Base-by-base conservation (phyloP, 768 basidiomycete species). In the Boletus rubescentipes region DNA sequence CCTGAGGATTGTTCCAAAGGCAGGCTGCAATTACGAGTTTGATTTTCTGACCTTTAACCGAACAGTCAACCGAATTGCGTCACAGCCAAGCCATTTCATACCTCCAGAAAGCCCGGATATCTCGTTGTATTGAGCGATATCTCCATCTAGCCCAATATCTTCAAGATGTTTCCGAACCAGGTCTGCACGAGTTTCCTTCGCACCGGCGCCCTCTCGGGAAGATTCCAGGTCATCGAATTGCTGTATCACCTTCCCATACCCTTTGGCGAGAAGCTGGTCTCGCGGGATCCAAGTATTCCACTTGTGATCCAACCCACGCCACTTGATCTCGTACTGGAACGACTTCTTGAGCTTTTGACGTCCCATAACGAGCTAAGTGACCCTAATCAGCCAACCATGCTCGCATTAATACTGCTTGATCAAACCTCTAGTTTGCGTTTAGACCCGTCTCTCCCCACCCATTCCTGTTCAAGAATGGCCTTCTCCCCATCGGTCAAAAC, bases 121-220 rank as follows among this genome's bases (percentile, higher is more conserved):
- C 74, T 98, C 95, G 66, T 97, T 96, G 74, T 98, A 98, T 72
- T 97, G 93, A 11, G 95, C 95, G 55, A 98, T 98, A 75, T 98
- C 93, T 39, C 95, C 95, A 73, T 98, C 93, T 36, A 98, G 79
- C 34, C 95, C 96, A 60, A 98, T 92, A 61, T 94, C 94, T 72
- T 97, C 93, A 42, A 98, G 75, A 62, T 95, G 92, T 72, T 94
- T 92, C 60, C 95, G 82, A 43, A 98, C 90, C 43, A 91, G 75
- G 62, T 85, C 80, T 15, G 83, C 82, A 34, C 86, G 74, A 6
- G 93, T 96, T 61, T 98, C 95, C 39, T 93, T 85, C 30, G 87
- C 76, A 46, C 95, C 96, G 52, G 96, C 93, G 56, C 95, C 95
- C 72, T 98, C 95, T 61, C 96, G 77, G 4, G 94, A 97, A 1